Percentiles rank a stretch among this genome's conserved stretches.
phyloP scores from a whole-genome alignment of 2,329 filamentous ascomycete species.

The Coniosporium tulheliwenetii region DNA sequence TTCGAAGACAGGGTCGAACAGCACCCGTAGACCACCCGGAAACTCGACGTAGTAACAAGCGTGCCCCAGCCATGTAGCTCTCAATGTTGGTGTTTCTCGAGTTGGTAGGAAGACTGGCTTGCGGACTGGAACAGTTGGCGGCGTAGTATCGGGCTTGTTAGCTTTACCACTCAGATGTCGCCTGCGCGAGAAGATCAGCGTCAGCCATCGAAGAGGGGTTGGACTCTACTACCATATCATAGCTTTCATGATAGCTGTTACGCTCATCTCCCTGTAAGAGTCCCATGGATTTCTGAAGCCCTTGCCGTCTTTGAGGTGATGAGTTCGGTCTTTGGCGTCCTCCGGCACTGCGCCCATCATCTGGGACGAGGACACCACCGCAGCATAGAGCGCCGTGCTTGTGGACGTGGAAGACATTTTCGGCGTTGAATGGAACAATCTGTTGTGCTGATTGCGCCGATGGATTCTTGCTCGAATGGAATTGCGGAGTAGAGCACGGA shows the following conservation, averaged over 20 bases:
- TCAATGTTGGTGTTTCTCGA: slow-evolving; percentile 44
- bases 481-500: neutral
- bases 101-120: slow-evolving; percentile 50
- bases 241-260: slow-evolving; percentile 16
- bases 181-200: slow-evolving; percentile 9
- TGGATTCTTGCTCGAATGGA: neutral
- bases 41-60: slow-evolving; percentile 91
- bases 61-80: slow-evolving; percentile 90
- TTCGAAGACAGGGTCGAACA: slow-evolving; percentile 91
- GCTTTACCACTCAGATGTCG: slow-evolving; percentile 33
- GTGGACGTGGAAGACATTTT: slow-evolving; percentile 13
- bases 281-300: slow-evolving; percentile 44
- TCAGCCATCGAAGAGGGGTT: no score
- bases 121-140: slow-evolving; percentile 50
- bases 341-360: slow-evolving; percentile 24
- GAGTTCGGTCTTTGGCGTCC: slow-evolving; percentile 27
- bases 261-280: slow-evolving; percentile 27
- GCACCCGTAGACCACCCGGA: slow-evolving; percentile 66
- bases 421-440: slow-evolving; percentile 4
- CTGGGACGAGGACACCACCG: slow-evolving; percentile 21
- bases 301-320: slow-evolving; percentile 37
- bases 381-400: slow-evolving; percentile 22
- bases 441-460: no score
- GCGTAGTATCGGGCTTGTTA: slow-evolving; percentile 45
- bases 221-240: slow-evolving; percentile 20